Evolutionary conservation across 495 filamentous ascomycete species (phyloP), one percentile per base, ranked within the genome.

Genomic region (Aspergillus olivimuriae): DNA sequence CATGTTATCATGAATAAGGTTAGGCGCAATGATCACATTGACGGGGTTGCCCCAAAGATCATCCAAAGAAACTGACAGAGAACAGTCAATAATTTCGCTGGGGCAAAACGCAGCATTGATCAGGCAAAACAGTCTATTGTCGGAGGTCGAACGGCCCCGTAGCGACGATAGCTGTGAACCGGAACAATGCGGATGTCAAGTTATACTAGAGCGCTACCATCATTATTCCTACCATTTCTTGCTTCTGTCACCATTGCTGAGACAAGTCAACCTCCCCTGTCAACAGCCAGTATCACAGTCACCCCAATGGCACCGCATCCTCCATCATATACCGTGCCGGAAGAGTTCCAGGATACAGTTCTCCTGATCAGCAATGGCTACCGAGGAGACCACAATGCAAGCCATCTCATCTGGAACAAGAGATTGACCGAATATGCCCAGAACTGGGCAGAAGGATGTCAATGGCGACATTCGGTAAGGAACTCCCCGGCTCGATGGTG

Each of bases 351-450:
- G 38, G 60, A 72, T 39, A 68, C 75, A 6, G 67, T 86, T 40
- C 70, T 92, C 19, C 75, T 77, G 54, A 70, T 68, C 54, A 85
- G 75, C 31, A 91, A 92, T 58, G 58, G 65, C 38, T 89, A 84
- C 65, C 82, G 87, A 15, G 21, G 45, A 1, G 57, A 74, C 36
- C 81, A 90, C 64, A 78, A 82, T 49, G 84, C 85, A 24, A 62
- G 61, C 0, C 42, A 66, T 3, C 51, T 90, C 11, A 45, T 44
- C 11, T 94, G 85, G 83, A 89, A 94, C 62, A 48, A 60, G 3
- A 81, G 78, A 0, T 62, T 86, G 7, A 75, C 73, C 1, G 40
- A 58, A 6, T 83, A 75, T 51, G 82, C 84, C 5, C 41, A 51
- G 28, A 44, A 70, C 12, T 81, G 73, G 68, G 73, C 70, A 0